phyloP scores from a whole-genome alignment of 2,329 filamentous ascomycete species.

The Cercospora berteroae region DNA sequence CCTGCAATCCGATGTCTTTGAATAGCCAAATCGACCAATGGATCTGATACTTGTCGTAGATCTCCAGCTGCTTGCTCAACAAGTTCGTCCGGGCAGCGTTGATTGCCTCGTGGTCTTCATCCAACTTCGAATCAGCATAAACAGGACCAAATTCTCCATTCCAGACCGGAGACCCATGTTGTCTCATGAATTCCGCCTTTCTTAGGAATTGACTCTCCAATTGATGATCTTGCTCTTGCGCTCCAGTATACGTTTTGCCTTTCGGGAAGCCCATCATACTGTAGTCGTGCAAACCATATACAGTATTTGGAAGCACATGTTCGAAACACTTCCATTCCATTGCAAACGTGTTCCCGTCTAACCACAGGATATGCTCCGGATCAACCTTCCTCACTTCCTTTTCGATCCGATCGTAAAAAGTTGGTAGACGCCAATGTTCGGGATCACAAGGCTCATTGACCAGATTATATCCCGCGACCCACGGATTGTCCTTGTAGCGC shows the following conservation, averaged over 20 bases:
- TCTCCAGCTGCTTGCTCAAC: slow-evolving; percentile 47
- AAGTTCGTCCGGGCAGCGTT: slow-evolving; percentile 47
- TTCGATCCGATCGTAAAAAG: slow-evolving; percentile 50
- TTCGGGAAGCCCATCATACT: slow-evolving; percentile 52
- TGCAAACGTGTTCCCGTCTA: slow-evolving; percentile 40
- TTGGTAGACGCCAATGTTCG: slow-evolving; percentile 46
- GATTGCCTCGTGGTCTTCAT: slow-evolving; percentile 40
- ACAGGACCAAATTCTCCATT: slow-evolving; percentile 53
- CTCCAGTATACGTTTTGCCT: slow-evolving; percentile 45
- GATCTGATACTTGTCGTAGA: slow-evolving; percentile 54
- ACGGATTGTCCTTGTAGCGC: slow-evolving; percentile 47
- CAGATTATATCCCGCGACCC: slow-evolving; percentile 53
- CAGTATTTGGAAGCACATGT: slow-evolving; percentile 45
- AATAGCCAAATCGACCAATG: slow-evolving; percentile 55
- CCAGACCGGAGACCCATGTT: slow-evolving; percentile 48
- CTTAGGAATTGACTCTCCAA: slow-evolving; percentile 48
- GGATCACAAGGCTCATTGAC: slow-evolving; percentile 54
- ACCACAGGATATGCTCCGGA: slow-evolving; percentile 48
- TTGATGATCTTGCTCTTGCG: slow-evolving; percentile 44
- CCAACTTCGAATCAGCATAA: slow-evolving; percentile 45
- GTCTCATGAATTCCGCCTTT: slow-evolving; percentile 50
- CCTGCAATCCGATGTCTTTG: slow-evolving; percentile 39
- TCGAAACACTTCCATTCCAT: slow-evolving; percentile 47
- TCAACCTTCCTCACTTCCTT: slow-evolving; percentile 49
- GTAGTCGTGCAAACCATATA: slow-evolving; percentile 56